Percentiles rank a stretch among this genome's conserved stretches.
Evolutionary conservation across 2,329 filamentous ascomycete species (phyloP).

Genomic region (Bipolaris sorokiniana): DNA sequence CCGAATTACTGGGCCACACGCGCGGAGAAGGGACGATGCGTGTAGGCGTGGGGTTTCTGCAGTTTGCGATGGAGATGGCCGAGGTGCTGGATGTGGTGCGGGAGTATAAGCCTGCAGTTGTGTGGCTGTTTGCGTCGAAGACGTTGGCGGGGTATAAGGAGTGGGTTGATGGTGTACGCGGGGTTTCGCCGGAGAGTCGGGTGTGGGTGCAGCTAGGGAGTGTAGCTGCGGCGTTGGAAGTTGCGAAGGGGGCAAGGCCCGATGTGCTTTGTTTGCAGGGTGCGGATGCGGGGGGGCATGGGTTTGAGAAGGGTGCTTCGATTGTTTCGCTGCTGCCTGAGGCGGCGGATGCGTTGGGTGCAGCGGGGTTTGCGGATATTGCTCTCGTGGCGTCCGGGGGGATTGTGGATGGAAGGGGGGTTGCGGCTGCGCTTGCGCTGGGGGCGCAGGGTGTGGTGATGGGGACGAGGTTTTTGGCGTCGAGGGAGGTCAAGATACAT

Average conservation of each 20-base stretch:
- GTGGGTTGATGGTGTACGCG: conserved; percentile 45
- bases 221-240: conserved; percentile 61
- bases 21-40: conserved; percentile 45
- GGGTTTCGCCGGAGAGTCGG: conserved; percentile 46
- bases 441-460: conserved; percentile 63
- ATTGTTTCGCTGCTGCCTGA: conserved; percentile 66
- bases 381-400: conserved; percentile 64
- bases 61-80: conserved; percentile 55
- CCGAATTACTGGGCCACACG: conserved; percentile 8
- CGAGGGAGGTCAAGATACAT: conserved; percentile 54
- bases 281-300: conserved; percentile 69
- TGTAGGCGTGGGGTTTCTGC: conserved; percentile 67
- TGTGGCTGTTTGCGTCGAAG: conserved; percentile 71
- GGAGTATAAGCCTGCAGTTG: conserved; percentile 62
- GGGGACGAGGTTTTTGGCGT: conserved; percentile 69
- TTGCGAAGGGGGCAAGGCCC: conserved; percentile 55
- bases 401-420: conserved; percentile 64
- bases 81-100: conserved; percentile 59
- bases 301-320: conserved; percentile 61
- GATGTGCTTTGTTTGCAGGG: conserved; percentile 70
- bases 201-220: conserved; percentile 69
- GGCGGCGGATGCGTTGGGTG: conserved; percentile 56
- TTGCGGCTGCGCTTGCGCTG: conserved; percentile 63
- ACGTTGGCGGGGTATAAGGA: conserved; percentile 47
- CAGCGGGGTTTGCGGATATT: conserved; percentile 29